Percentiles rank a stretch among this genome's conserved stretches.
Evolutionary conservation across 495 filamentous ascomycete species (phyloP).

Genomic region (Chaetomium cochliodes): DNA sequence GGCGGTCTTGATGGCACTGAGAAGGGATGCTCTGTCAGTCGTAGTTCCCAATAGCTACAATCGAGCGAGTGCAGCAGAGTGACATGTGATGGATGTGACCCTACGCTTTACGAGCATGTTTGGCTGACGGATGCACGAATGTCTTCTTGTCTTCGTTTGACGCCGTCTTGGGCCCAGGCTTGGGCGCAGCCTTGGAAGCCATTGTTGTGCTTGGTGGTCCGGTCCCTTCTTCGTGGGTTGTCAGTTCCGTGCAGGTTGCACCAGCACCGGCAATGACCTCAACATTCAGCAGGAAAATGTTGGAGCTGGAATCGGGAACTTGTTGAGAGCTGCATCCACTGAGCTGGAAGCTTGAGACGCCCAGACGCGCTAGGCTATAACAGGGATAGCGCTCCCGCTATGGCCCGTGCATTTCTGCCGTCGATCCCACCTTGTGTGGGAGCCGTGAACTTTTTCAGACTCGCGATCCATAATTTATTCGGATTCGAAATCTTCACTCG

Average conservation of each 20-base stretch:
- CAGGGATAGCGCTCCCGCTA: slow-evolving; percentile 22
- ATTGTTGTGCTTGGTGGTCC: slow-evolving; percentile 16
- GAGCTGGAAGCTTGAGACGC: neutral
- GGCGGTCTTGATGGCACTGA: slow-evolving; percentile 51
- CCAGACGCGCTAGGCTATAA: slow-evolving; percentile 8
- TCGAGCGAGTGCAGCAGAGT: neutral
- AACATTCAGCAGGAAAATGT: neutral
- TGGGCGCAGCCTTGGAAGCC: slow-evolving; percentile 31
- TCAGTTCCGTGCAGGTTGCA: neutral
- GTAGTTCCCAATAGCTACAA: neutral
- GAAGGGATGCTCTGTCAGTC: slow-evolving; percentile 17
- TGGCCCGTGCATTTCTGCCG: slow-evolving; percentile 17
- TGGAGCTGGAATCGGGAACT: neutral
- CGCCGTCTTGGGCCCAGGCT: slow-evolving; percentile 9
- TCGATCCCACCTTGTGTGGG: slow-evolving; percentile 7
- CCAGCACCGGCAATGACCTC: slow-evolving; percentile 1
- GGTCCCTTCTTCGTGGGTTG: neutral
- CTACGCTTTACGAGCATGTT: slow-evolving; percentile 50
- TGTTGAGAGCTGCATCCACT: slow-evolving; percentile 5
- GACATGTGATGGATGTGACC: neutral
- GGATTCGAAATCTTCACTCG: neutral
- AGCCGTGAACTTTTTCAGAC: slow-evolving; percentile 31
- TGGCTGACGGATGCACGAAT: slow-evolving; percentile 46
- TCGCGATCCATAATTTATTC: slow-evolving; percentile 39
- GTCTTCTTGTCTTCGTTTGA: slow-evolving; percentile 28